Percentiles rank a stretch among this genome's conserved stretches.
Evolutionary conservation across 805 yeast species (phyloP).

Genomic region (Metschnikowia koreensis): DNA sequence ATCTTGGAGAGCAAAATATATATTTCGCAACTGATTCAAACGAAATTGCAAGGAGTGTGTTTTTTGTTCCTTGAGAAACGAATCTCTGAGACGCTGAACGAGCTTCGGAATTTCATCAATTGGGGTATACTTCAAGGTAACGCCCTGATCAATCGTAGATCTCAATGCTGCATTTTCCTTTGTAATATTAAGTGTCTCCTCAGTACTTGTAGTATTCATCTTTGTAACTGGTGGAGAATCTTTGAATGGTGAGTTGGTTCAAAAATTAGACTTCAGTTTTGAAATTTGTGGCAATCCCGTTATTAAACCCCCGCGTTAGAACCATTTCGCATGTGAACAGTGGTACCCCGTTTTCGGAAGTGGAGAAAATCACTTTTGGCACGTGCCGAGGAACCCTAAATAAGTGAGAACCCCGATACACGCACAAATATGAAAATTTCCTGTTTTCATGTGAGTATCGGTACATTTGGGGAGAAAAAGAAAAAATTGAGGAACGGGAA

Average conservation of each 20-base stretch:
- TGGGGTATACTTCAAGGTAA: conserved; percentile 41
- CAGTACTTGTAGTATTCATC: not conserved
- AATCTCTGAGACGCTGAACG: conserved; percentile 40
- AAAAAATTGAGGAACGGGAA: no score
- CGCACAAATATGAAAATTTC: no score
- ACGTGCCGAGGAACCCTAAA: not conserved
- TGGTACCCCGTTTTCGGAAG: not conserved
- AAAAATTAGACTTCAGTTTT: no score
- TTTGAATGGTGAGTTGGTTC: no score
- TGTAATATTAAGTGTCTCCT: not conserved
- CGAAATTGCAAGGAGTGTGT: conserved; percentile 55
- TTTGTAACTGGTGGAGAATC: not conserved
- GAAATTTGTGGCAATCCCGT: no score
- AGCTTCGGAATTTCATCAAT: conserved; percentile 46
- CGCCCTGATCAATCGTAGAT: not conserved
- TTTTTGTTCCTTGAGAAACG: conserved; percentile 46
- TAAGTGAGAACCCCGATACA: not conserved
- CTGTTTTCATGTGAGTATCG: not conserved
- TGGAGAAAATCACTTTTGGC: not conserved
- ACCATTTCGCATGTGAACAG: not conserved
- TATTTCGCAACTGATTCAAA: conserved; percentile 59
- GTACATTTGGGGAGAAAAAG: not conserved
- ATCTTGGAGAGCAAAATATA: conserved; percentile 64
- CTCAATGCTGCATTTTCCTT: not conserved
- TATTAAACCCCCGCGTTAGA: no score